Conservation (phyloP, 805 yeast species). For the Saccharomycopsis malanga region DNA sequence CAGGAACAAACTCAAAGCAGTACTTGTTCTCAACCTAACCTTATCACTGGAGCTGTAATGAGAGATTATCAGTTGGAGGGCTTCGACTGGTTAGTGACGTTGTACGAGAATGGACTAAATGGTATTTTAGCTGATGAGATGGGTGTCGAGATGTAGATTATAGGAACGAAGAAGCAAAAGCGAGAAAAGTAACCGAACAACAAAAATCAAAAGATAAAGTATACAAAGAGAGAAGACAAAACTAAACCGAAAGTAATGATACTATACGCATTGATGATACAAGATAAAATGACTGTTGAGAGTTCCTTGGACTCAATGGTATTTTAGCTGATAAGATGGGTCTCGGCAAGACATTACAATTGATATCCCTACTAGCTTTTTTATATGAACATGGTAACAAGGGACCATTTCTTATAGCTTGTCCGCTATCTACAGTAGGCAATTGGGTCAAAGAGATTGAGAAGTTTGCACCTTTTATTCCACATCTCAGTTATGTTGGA, state of each 20-base stretch:
- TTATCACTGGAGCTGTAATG: conserved; percentile 51
- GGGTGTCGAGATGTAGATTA: no score
- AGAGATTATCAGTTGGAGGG: conserved; percentile 88
- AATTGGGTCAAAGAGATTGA: conserved; percentile 77
- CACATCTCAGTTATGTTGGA: conserved; percentile 63
- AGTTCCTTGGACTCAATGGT: no score
- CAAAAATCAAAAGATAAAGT: no score
- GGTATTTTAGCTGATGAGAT: conserved; percentile 96
- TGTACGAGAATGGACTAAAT: conserved; percentile 89
- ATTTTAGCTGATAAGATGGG: conserved; percentile 98
- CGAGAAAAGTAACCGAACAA: no score
- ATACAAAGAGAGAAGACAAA: no score
- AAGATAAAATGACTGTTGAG: no score
- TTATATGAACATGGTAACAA: conserved; percentile 68
- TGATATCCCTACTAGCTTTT: conserved; percentile 70
- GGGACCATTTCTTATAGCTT: conserved; percentile 75
- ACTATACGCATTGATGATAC: no score
- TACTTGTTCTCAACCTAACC: conserved; percentile 42
- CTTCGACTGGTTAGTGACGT: conserved; percentile 79
- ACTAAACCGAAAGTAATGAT: no score
- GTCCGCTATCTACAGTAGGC: conserved; percentile 77
- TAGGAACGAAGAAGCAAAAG: no score
- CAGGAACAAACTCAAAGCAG: conserved; percentile 21
- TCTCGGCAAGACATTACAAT: conserved; percentile 86
- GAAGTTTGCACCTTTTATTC: conserved; percentile 65